Conservation (phyloP, 495 filamentous ascomycete species). For the Lepraria neglecta region DNA sequence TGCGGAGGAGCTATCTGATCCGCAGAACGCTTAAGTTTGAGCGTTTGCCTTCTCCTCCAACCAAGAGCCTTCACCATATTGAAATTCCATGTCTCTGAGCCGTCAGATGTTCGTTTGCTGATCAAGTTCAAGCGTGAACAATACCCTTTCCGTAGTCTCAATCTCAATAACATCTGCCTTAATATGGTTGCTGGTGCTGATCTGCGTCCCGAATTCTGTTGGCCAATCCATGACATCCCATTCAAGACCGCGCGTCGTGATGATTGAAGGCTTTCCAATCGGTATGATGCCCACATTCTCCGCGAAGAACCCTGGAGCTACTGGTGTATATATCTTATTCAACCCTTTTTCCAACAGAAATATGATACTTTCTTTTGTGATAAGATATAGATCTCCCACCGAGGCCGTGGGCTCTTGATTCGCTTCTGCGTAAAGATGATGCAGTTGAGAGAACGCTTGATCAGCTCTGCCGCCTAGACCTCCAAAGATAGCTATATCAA, state of each 20-base stretch:
- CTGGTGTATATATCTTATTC: conserved; percentile 61
- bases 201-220: conserved; percentile 72
- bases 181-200: conserved; percentile 94
- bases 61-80: no score
- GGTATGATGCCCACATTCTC: conserved; percentile 83
- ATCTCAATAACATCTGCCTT: conserved; percentile 52
- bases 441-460: conserved; percentile 81
- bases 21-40: no score
- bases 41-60: background rate
- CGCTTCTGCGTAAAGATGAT: conserved; percentile 59
- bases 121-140: conserved; percentile 77
- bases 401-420: conserved; percentile 29
- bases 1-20: no score
- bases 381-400: conserved; percentile 53
- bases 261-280: conserved; percentile 59
- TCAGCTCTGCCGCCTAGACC: conserved; percentile 85
- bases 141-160: conserved; percentile 57
- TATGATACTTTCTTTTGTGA: conserved; percentile 71
- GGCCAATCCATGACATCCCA: conserved; percentile 83
- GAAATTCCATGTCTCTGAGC: background rate
- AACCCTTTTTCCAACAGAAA: conserved; percentile 64
- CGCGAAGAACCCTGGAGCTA: conserved; percentile 37
- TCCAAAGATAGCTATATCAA: conserved; percentile 65
- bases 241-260: conserved; percentile 73
- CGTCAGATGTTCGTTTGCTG: no score